phyloP scores from a whole-genome alignment of 2,329 filamentous ascomycete genomes.

The Huntiella decipiens region DNA sequence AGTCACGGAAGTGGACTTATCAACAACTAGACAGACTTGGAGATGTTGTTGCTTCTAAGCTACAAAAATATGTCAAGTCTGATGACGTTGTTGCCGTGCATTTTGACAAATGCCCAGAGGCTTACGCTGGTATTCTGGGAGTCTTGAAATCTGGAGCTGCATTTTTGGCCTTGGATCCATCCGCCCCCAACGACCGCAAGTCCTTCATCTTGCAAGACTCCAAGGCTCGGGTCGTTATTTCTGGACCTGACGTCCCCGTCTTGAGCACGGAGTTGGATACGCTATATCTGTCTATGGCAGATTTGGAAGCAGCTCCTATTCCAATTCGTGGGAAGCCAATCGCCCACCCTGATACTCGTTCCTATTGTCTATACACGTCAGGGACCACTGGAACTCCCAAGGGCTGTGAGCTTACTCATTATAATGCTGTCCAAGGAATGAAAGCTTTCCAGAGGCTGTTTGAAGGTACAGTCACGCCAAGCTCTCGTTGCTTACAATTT shows the following conservation, averaged over 20 bases:
- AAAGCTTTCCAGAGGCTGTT: conserved; percentile 71
- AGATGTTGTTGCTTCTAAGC: conserved; percentile 51
- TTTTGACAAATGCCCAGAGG: conserved; percentile 72
- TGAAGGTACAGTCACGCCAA: conserved; percentile 47
- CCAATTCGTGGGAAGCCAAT: not conserved
- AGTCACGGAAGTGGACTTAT: conserved; percentile 45
- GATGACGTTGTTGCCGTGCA: conserved; percentile 55
- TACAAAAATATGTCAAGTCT: conserved; percentile 29
- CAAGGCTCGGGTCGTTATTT: conserved; percentile 41
- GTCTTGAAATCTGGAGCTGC: conserved; percentile 67
- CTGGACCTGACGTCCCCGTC: conserved; percentile 19
- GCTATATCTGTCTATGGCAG: conserved; percentile 18
- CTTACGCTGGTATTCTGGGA: conserved; percentile 64
- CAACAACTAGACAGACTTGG: conserved; percentile 49
- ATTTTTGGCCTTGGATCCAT: conserved; percentile 63
- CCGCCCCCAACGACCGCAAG: conserved; percentile 53
- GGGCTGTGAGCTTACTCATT: conserved; percentile 73
- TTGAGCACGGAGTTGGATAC: conserved; percentile 14
- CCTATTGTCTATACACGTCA: conserved; percentile 75
- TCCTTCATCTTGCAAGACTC: conserved; percentile 65
- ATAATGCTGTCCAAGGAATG: conserved; percentile 79
- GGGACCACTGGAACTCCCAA: conserved; percentile 77
- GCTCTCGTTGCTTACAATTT: conserved; percentile 77
- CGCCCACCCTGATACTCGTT: conserved; percentile 32
- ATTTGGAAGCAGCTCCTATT: conserved; percentile 14